These are phyloP conservation scores for Fusarium sublunatum DNA, from an alignment of 2,329 filamentous ascomycete species.

Conservation along the genomic window DNA sequence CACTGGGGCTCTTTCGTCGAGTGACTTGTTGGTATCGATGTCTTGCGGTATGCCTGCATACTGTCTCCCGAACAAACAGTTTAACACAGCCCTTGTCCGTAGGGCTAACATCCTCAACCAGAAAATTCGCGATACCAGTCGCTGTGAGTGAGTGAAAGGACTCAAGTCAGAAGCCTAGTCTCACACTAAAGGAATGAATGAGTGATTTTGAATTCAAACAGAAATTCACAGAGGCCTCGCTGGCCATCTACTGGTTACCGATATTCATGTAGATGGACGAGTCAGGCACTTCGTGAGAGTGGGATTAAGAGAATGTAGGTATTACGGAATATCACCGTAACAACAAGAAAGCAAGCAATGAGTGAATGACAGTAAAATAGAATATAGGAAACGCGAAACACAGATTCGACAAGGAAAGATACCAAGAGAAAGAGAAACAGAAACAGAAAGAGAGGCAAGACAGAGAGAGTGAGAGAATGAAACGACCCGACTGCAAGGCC, in stretches of 20 bases:
- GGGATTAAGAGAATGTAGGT: slow-evolving; percentile 26
- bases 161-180: slow-evolving; percentile 24
- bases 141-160: slow-evolving; percentile 33
- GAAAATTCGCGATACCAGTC: slow-evolving; percentile 53
- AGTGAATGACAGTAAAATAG: slow-evolving; percentile 25
- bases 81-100: slow-evolving; percentile 61
- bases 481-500: slow-evolving; percentile 27
- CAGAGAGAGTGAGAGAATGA: slow-evolving; percentile 37
- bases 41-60: slow-evolving; percentile 65
- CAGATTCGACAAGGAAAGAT: slow-evolving; percentile 29
- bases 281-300: slow-evolving; percentile 38
- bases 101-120: slow-evolving; percentile 51
- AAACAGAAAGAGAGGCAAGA: slow-evolving; percentile 33
- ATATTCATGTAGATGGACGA: slow-evolving; percentile 45
- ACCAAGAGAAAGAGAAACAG: slow-evolving; percentile 33
- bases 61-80: slow-evolving; percentile 61
- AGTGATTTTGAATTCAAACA: slow-evolving; percentile 27
- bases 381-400: slow-evolving; percentile 30
- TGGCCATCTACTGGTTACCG: slow-evolving; percentile 42
- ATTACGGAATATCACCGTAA: slow-evolving; percentile 15
- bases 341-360: slow-evolving; percentile 25
- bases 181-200: slow-evolving; percentile 19
- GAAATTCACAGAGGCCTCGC: slow-evolving; percentile 39
- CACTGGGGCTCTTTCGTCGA: slow-evolving; percentile 29
- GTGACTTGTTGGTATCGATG: slow-evolving; percentile 30